A percentile compares a stretch with the other conserved stretches of the same genome.
These are phyloP conservation scores for Diutina rugosa DNA, from an alignment of 1,139 yeast species.

Conservation along the genomic window DNA sequence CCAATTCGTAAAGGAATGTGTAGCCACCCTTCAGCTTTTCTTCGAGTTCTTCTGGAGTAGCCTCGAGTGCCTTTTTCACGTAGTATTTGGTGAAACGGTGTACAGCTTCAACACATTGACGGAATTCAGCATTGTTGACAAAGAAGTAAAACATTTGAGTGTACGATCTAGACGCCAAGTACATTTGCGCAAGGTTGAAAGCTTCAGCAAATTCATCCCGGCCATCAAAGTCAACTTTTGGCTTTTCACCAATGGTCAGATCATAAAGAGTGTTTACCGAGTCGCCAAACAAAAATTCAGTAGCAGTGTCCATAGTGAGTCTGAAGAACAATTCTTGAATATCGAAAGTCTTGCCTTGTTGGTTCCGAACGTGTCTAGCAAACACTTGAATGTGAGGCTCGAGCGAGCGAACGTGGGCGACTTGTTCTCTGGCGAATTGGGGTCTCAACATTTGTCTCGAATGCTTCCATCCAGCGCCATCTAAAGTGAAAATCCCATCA, in stretches of 20 bases:
- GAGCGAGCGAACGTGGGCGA: conserved; percentile 33
- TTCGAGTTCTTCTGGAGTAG: conserved; percentile 1
- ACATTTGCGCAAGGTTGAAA: conserved; percentile 6
- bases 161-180: conserved; percentile 5
- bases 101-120: conserved; percentile 10
- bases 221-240: background rate
- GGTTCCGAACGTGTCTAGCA: conserved; percentile 17
- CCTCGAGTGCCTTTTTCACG: background rate
- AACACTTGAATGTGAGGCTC: conserved; percentile 34
- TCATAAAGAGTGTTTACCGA: conserved; percentile 6
- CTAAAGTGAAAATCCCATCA: conserved; percentile 12
- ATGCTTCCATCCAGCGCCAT: conserved; percentile 45
- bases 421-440: conserved; percentile 43
- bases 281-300: conserved; percentile 9
- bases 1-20: conserved; percentile 2
- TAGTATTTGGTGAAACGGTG: background rate
- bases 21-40: background rate
- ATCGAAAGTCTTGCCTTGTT: conserved; percentile 11
- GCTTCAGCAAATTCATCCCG: conserved; percentile 4
- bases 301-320: conserved; percentile 8
- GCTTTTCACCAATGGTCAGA: conserved; percentile 2
- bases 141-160: conserved; percentile 6
- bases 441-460: conserved; percentile 47
- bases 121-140: conserved; percentile 5
- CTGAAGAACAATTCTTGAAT: conserved; percentile 17